Conservation (phyloP, 2,329 filamentous ascomycete species). For the Ophiosphaerella korrae region DNA sequence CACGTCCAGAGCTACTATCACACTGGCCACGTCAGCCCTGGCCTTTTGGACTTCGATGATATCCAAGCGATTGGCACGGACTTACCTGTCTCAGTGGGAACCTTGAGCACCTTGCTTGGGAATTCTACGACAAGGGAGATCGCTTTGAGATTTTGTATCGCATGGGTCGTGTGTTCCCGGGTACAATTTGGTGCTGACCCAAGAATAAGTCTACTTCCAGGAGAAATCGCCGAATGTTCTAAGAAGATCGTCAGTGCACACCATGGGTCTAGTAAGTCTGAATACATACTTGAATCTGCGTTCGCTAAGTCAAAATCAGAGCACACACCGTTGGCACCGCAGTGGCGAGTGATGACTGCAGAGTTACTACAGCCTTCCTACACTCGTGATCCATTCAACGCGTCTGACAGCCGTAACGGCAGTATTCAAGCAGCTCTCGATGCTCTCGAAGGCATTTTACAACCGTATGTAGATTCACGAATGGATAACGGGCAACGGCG, state of each 20-base stretch:
- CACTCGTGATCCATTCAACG: constrained; percentile 28
- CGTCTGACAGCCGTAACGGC: constrained; percentile 28
- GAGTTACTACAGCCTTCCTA: constrained; percentile 35
- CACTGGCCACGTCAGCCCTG: constrained; percentile 20
- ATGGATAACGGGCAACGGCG: constrained; percentile 34
- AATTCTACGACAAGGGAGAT: constrained; percentile 33
- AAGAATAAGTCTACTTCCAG: constrained; percentile 32
- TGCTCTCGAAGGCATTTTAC: constrained; percentile 33
- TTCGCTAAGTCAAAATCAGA: constrained; percentile 14
- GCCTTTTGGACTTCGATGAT: constrained; percentile 28
- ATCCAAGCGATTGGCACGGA: constrained; percentile 26
- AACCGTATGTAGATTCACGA: constrained; percentile 31
- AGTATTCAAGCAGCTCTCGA: constrained; percentile 27
- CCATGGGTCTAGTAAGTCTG: constrained; percentile 17
- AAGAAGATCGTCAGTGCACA: constrained; percentile 19
- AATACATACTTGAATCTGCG: constrained; percentile 5
- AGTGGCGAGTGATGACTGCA: constrained; percentile 41
- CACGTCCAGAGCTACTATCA: constrained; percentile 47
- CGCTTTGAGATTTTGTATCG: constrained; percentile 39
- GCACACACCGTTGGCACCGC: constrained; percentile 21
- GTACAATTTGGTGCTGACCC: constrained; percentile 21
- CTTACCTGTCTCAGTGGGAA: constrained; percentile 29
- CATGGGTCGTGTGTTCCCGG: constrained; percentile 35
- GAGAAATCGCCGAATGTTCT: constrained; percentile 28
- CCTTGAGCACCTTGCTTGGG: constrained; percentile 33